Evolutionary conservation across 257 asterid species (phyloP).

Genomic region (Nicotiana knightiana): DNA sequence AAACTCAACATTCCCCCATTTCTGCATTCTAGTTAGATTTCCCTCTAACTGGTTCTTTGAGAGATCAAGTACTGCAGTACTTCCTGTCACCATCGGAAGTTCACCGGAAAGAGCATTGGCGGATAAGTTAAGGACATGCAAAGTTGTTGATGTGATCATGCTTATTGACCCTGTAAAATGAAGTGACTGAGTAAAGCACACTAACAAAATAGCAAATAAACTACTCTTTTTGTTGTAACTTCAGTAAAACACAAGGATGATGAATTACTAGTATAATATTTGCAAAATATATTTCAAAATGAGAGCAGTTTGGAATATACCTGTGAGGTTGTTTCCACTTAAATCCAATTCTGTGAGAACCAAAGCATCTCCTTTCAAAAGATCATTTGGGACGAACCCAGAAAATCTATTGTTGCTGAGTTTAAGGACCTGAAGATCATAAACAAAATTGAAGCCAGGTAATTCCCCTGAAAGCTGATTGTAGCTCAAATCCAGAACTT

Average conservation of each 20-base stretch:
- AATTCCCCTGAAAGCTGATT: conserved; percentile 84
- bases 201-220: not conserved
- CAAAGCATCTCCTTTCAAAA: conserved; percentile 76
- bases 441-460: conserved; percentile 80
- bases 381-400: conserved; percentile 71
- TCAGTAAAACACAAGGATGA: not conserved
- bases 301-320: conserved; percentile 27
- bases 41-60: conserved; percentile 76
- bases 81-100: conserved; percentile 77
- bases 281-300: not conserved
- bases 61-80: conserved; percentile 63
- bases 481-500: conserved; percentile 87
- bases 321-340: conserved; percentile 89
- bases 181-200: not conserved
- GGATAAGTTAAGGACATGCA: conserved; percentile 68
- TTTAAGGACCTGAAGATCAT: conserved; percentile 77
- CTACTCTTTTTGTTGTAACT: not conserved
- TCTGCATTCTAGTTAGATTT: conserved; percentile 50
- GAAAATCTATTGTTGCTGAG: conserved; percentile 73
- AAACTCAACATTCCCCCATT: conserved; percentile 80
- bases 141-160: conserved; percentile 80
- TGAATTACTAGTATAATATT: not conserved
- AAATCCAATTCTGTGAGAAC: conserved; percentile 79
- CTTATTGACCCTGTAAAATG: conserved; percentile 54
- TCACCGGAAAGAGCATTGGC: conserved; percentile 80